These are phyloP conservation scores for Ceratocystis harringtonii DNA, from an alignment of 2,329 filamentous ascomycete genomes.

Conservation along the genomic window DNA sequence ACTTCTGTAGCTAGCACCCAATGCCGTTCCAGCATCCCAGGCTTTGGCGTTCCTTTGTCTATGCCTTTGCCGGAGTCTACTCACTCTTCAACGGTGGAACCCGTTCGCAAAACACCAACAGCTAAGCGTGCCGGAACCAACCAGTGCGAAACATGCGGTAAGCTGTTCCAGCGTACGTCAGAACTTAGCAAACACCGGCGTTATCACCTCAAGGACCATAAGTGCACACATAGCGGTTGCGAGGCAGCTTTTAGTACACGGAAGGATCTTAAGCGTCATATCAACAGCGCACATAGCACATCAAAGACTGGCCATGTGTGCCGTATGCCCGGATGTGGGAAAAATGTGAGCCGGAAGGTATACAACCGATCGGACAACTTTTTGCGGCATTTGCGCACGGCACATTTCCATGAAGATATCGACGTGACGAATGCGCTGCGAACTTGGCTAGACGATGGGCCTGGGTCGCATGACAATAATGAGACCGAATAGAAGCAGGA, in stretches of 20 bases:
- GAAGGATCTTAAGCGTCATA: slow-evolving; percentile 22
- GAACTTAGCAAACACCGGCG: slow-evolving; percentile 20
- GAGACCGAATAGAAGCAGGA: not conserved
- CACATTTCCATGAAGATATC: slow-evolving; percentile 18
- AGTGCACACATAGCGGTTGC: slow-evolving; percentile 18
- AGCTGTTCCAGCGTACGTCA: slow-evolving; percentile 13
- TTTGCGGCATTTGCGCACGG: slow-evolving; percentile 20
- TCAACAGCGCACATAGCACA: slow-evolving; percentile 17
- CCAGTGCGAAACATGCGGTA: slow-evolving; percentile 15
- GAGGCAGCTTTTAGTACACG: slow-evolving; percentile 20
- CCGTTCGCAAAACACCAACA: slow-evolving; percentile 7
- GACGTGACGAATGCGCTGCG: slow-evolving; percentile 12
- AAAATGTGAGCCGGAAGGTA: slow-evolving; percentile 20
- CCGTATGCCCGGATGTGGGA: slow-evolving; percentile 21
- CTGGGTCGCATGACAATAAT: not conserved
- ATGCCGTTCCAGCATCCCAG: not conserved
- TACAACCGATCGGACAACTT: slow-evolving; percentile 23
- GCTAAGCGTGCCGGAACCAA: slow-evolving; percentile 9
- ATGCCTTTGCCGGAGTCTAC: not conserved
- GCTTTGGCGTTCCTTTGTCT: not conserved
- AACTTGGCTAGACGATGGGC: slow-evolving; percentile 12
- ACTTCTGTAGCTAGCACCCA: not conserved
- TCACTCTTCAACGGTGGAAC: slow-evolving; percentile 7
- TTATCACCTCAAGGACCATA: slow-evolving; percentile 20
- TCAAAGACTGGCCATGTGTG: slow-evolving; percentile 20